phyloP scores from a whole-genome alignment of 2,329 filamentous ascomycete species.

The Calonectria montana region DNA sequence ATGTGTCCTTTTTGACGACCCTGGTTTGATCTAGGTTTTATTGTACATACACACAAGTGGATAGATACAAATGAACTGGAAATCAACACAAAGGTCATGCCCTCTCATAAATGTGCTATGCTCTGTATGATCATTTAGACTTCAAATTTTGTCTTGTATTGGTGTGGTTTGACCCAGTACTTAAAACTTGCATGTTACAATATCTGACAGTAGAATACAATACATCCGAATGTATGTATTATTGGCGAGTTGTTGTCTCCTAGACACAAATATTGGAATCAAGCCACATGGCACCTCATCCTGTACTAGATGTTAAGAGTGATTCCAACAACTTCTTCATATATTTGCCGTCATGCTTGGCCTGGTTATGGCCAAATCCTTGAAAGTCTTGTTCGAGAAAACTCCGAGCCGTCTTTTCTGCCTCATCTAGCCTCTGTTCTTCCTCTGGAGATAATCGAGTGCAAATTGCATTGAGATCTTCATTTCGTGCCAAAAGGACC shows the following conservation, averaged over 20 bases:
- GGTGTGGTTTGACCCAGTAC: too few relatives aligned
- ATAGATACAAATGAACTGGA: not conserved
- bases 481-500: conserved; percentile 74
- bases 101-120: not conserved
- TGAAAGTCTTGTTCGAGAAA: conserved; percentile 59
- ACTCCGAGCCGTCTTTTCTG: conserved; percentile 69
- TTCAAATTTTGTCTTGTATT: not conserved
- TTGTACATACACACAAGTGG: conserved; percentile 3
- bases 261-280: too few relatives aligned
- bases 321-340: conserved; percentile 32
- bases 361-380: not conserved
- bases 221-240: too few relatives aligned
- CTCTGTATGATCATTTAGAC: not conserved
- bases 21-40: not conserved
- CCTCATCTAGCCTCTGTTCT: conserved; percentile 72
- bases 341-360: not conserved
- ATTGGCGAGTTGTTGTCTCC: not conserved
- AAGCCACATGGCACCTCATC: not conserved
- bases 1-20: not conserved
- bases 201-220: too few relatives aligned
- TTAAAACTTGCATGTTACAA: not conserved
- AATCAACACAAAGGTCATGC: not conserved
- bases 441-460: conserved; percentile 74
- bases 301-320: not conserved
- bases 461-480: conserved; percentile 81